Conservation (phyloP, 2,329 filamentous ascomycete species). For the Trichophyton benhamiae region DNA sequence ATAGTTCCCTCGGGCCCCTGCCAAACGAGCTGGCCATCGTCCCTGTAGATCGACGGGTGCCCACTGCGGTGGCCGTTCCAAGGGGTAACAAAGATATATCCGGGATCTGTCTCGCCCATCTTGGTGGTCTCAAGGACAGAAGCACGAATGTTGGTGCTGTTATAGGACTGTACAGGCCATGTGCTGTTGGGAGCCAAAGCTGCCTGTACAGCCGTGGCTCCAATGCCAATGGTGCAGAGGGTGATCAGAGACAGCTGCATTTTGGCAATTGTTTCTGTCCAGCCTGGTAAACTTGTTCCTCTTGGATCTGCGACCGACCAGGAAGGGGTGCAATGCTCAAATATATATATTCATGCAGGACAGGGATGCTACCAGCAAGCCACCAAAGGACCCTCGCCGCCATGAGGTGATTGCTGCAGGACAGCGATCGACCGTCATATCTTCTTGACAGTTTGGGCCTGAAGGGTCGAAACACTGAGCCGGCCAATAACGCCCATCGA, state of each 20-base stretch:
- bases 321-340: neutral
- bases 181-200: neutral
- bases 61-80: conserved; percentile 19
- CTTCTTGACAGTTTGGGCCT: neutral
- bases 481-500: neutral
- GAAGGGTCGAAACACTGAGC: neutral
- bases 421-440: neutral
- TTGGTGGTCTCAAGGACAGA: conserved; percentile 23
- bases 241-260: neutral
- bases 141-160: conserved; percentile 16
- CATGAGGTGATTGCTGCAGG: neutral
- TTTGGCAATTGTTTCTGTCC: neutral
- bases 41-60: conserved; percentile 27
- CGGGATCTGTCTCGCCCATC: conserved; percentile 21
- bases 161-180: conserved; percentile 14
- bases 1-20: conserved; percentile 25
- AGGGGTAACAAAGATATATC: conserved; percentile 26
- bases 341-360: neutral
- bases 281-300: neutral
- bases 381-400: neutral
- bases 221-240: neutral
- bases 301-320: neutral
- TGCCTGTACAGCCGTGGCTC: neutral
- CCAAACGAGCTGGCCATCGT: conserved; percentile 26
- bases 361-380: neutral